Evolutionary conservation across 176 grass and related monocot genomes (phyloP).

Genomic region (Triticum dicoccoides): DNA sequence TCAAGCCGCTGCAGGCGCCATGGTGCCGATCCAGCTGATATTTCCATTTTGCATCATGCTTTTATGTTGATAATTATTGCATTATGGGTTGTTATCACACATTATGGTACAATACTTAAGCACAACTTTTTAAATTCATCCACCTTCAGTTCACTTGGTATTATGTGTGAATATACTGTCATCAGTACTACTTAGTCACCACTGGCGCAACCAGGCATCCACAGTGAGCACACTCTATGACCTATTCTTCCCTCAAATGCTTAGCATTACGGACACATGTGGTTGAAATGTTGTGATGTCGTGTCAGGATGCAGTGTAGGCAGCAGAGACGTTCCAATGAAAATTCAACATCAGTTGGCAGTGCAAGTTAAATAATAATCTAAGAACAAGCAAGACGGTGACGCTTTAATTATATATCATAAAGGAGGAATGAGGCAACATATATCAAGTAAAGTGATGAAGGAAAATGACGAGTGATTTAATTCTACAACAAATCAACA

Average conservation of each 20-base stretch:
- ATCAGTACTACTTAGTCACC: not conserved
- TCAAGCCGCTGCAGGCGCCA: too few species aligned
- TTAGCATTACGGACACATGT: not conserved
- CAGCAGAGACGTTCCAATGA: not conserved
- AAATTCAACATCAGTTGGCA: not conserved
- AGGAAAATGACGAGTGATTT: not conserved
- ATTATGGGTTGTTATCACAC: too few species aligned
- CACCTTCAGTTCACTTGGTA: not conserved
- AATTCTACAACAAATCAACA: not conserved
- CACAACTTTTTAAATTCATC: not conserved
- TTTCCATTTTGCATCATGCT: too few species aligned
- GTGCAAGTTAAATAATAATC: not conserved
- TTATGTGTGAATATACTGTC: not conserved
- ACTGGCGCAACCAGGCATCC: not conserved
- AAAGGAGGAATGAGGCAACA: not conserved
- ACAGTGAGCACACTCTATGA: not conserved
- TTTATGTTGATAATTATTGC: too few species aligned
- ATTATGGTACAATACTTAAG: too few species aligned
- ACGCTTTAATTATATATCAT: not conserved
- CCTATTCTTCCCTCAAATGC: not conserved
- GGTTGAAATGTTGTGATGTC: not conserved
- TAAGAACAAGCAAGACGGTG: not conserved
- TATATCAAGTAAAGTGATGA: not conserved
- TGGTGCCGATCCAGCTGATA: too few species aligned
- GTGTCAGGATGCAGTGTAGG: not conserved